Conservation (phyloP, 140 eudicot genomes). For the Cichorium intybus region DNA sequence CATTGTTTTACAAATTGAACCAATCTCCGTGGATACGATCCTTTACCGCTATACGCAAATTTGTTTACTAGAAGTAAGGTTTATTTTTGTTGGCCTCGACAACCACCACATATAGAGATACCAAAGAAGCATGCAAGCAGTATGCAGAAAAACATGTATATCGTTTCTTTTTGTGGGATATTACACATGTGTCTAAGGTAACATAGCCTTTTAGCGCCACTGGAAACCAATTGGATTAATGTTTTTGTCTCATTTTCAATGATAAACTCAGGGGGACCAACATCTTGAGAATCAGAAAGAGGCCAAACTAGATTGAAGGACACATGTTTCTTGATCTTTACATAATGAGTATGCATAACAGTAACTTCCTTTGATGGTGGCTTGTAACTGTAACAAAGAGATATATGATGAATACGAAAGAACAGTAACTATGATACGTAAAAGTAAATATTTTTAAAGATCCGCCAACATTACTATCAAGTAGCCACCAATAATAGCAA, state of each 20-base stretch:
- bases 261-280: conserved; percentile 15
- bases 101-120: too few relatives aligned
- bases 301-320: conserved; percentile 84
- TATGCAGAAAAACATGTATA: conserved; percentile 73
- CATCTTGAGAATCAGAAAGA: conserved; percentile 38
- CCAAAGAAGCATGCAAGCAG: conserved; percentile 75
- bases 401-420: neutral
- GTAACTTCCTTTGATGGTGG: conserved; percentile 95
- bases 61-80: too few relatives aligned
- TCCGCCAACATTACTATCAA: conserved; percentile 81
- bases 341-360: conserved; percentile 84
- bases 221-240: conserved; percentile 93
- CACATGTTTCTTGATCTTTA: conserved; percentile 79
- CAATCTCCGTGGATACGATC: too few relatives aligned
- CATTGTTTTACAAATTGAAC: too few relatives aligned
- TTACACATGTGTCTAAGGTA: conserved; percentile 95
- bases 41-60: too few relatives aligned
- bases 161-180: conserved; percentile 64
- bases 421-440: neutral
- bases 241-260: conserved; percentile 28
- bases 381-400: conserved; percentile 68
- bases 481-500: conserved; percentile 96
- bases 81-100: too few relatives aligned
- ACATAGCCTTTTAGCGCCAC: conserved; percentile 93
- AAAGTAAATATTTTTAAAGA: conserved; percentile 12